Base-by-base conservation (phyloP, 2,329 filamentous ascomycete species). In the Emydomyces testavorans region DNA sequence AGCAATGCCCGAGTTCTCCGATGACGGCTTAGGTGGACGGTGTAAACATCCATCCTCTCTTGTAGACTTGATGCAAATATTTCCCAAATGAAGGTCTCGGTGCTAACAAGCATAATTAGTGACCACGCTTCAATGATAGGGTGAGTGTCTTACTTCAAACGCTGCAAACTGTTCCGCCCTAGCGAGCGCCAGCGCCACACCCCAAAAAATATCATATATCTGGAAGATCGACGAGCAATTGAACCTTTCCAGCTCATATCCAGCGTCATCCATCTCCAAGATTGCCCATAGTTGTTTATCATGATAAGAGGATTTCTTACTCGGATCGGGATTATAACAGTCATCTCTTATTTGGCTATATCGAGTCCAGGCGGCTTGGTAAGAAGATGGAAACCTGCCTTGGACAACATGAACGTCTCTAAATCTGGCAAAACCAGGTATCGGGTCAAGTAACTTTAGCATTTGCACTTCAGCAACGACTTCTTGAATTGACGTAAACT, bases 161-260 rank as follows among this genome's bases (percentile, higher is more conserved):
- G 70, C 62, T 4, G 74, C 72, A 46, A 70, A 71, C 56, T 75
- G 71, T 59, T 83, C 79, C 7, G 76, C 79, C 50, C 78, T 75
- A 13, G 75, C 78, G 7, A 82, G 62, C 1, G 76, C 73, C 55
- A 80, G 67, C 6, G 74, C 74, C n/a, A 80, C 76, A 13, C 77
- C 75, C 79, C 79, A 83, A 62, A 83, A 83, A 1, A 82, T 71
- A 57, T 82, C 79, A 66, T 77, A 81, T 1, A 75, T 68, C 52
- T 74, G 68, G 49, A 69, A 70, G 3, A 65, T 61, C 0, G 67
- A 68, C 1, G 61, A 62, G 60, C 64, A 67, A 26, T 58, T 54
- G 24, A 69, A 65, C 15, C 66, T 67, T 37, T 76, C 73, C 29
- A 80, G 64, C 55, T 80, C 77, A 16, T 65, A 72, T 2, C 79